These are phyloP conservation scores for Thalassiosira allenii DNA, from an alignment of 352 stramenopile genomes.

Conservation along the genomic window DNA sequence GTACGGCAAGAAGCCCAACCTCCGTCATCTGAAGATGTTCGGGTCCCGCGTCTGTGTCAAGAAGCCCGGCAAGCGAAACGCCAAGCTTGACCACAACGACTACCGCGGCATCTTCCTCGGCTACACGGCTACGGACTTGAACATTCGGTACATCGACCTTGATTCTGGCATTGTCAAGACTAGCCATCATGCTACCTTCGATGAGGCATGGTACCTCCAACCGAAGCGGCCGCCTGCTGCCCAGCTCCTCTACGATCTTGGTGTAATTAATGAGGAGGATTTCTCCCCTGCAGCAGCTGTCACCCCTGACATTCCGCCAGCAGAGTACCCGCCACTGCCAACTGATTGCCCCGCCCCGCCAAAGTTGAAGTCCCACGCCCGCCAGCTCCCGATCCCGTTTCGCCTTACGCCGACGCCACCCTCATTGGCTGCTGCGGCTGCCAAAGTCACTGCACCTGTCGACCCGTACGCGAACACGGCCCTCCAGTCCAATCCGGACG, in stretches of 20 bases:
- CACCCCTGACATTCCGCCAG: background rate
- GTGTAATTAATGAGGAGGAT: constrained; percentile 5
- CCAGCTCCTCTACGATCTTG: constrained; percentile 38
- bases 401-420: background rate
- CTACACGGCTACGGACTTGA: constrained; percentile 41
- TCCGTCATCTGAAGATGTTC: constrained; percentile 36
- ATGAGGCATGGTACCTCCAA: constrained; percentile 51
- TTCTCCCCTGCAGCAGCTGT: no score
- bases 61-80: background rate
- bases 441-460: no score
- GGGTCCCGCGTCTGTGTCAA: constrained; percentile 44
- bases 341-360: background rate
- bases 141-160: constrained; percentile 39
- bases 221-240: constrained; percentile 6
- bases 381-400: background rate
- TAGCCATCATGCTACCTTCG: constrained; percentile 38
- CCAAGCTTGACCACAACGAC: constrained; percentile 36
- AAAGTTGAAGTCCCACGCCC: no score
- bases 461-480: constrained; percentile 1
- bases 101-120: constrained; percentile 62
- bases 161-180: constrained; percentile 16
- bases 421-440: background rate
- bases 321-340: no score
- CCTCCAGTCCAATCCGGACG: background rate
- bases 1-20: constrained; percentile 19